Base-by-base conservation (phyloP, 306 rosid species). In the Quercus parvula region DNA sequence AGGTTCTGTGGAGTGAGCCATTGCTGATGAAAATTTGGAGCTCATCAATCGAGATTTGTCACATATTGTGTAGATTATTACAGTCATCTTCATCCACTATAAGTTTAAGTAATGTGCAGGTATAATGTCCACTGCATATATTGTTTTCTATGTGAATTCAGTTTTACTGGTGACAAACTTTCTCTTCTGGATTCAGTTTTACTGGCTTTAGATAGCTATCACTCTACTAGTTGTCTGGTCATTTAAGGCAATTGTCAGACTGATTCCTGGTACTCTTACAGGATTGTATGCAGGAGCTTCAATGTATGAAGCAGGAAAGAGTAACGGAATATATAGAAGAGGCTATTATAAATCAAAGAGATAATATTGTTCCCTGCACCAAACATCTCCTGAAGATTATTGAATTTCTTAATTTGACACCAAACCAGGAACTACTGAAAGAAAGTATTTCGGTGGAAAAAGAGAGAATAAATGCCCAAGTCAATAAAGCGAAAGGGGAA, bases 381-480 rank as follows among this genome's bases (percentile, higher is more conserved):
- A 89, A 89, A 77, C 81, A 78, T 85, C 82, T 92, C 71, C 73
- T 76, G 88, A 90, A 83, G 81, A 87, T 95, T 44, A 83, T 81
- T 22, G 92, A 88, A 61, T 80, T 80, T 64, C 96, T 95, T 70
- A 80, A 83, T 71, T 77, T 95, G 86, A 84, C 81, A 67, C 84
- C 97, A 72, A 88, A 87, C 78, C 88, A 90, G 82, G 98, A 92
- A 85, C 90, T 92, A 25, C 75, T 95, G 83, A 92, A 86, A 81
- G 99, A 95, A 84, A 87, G 85, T 77, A 90, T 95, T 80, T 93
- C 91, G 58, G 85, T 90, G 61, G 99, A 93, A 82, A 92, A 86
- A 92, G 99, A 92, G 83, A 89, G 92, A 79, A 79, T 83, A 67
- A 83, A 78, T 54, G 87, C 87, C 17, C 91, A 90, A 82, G 83